Base-by-base conservation (phyloP, 2,329 filamentous ascomycete genomes). In the Sclerotinia glacialis region DNA sequence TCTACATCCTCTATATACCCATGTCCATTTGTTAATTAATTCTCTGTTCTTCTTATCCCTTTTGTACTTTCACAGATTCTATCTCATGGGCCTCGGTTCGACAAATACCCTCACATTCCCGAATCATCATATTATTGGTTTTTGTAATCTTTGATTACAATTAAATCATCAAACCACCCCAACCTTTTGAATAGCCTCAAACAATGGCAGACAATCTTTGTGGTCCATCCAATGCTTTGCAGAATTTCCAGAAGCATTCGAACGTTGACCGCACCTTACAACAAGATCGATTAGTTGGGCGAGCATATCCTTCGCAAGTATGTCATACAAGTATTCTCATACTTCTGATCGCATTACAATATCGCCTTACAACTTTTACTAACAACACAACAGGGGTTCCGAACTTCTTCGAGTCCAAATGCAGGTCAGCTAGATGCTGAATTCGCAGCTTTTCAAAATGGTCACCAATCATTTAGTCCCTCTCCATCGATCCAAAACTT, bases 171-270 rank as follows among this genome's bases (percentile, higher is more conserved):
- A 46, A 46, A 28, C 8, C 18, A 31, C 3, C 23, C 12, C 26
- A 11, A n/a, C 14, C 31, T 54, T 54, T 21, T 21, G 18, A 28
- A 54, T 23, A 50, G 52, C 21, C 3, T n/a, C 21, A 47, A 37
- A 72, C 26, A 72, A 90, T 90, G 88, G 81, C 85, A 63, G 87
- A 90, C 74, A 82, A 84, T 72, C 80, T 90, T 64, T 92, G 89
- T 77, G 89, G 89, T 67, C 89, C 89, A 18, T 89, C 89, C 12
- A 92, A 90, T 78, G 83, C 88, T 70, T 83, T 91, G 49, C 86
- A 90, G 73, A 88, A 84, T 73, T 88, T 91, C 77, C 86, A 89
- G 76, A 90, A 91, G 77, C 88, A 91, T 78, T 81, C 83, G 14
- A 82, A 85, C 52, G 80, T 85, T 69, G 88, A 91, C 76, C 81